Percentiles rank a stretch among this genome's conserved stretches.
These are phyloP conservation scores for Cryptococcus sp. DNA, from an alignment of 1,284 basidiomycete species.

Conservation along the genomic window DNA sequence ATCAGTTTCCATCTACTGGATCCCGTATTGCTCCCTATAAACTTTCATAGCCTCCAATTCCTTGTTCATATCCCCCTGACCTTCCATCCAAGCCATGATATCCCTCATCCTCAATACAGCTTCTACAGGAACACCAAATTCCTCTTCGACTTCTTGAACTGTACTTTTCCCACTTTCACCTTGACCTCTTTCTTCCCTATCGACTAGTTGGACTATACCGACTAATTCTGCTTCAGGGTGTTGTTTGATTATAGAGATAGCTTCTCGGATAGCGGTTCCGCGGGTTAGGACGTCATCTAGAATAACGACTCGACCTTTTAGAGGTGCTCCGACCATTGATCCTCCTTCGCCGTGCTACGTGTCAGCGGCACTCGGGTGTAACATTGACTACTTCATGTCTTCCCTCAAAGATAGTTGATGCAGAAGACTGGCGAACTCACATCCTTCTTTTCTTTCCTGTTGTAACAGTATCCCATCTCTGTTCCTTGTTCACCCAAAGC, in stretches of 20 bases:
- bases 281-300: slow-evolving; percentile 97
- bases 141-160: slow-evolving; percentile 75
- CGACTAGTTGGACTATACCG: slow-evolving; percentile 85
- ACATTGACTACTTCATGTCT: too few species aligned
- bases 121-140: slow-evolving; percentile 64
- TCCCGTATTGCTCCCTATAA: slow-evolving; percentile 77
- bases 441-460: slow-evolving; percentile 92
- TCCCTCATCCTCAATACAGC: slow-evolving; percentile 79
- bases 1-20: slow-evolving; percentile 29
- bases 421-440: slow-evolving; percentile 24
- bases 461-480: slow-evolving; percentile 79
- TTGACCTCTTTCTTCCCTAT: slow-evolving; percentile 80
- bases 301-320: slow-evolving; percentile 79
- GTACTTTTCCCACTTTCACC: slow-evolving; percentile 57
- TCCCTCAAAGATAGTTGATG: not conserved
- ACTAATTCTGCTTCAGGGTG: slow-evolving; percentile 70
- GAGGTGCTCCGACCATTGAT: slow-evolving; percentile 75
- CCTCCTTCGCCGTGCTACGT: slow-evolving; percentile 88
- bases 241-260: slow-evolving; percentile 65
- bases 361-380: not conserved
- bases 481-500: slow-evolving; percentile 63
- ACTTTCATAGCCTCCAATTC: slow-evolving; percentile 71
- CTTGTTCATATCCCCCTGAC: slow-evolving; percentile 58
- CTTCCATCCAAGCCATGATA: slow-evolving; percentile 76
- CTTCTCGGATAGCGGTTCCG: slow-evolving; percentile 82